Percentiles rank a stretch among this genome's conserved stretches.
phyloP scores from a whole-genome alignment of 176 grass and related monocot species.

The Triticum monococcum region DNA sequence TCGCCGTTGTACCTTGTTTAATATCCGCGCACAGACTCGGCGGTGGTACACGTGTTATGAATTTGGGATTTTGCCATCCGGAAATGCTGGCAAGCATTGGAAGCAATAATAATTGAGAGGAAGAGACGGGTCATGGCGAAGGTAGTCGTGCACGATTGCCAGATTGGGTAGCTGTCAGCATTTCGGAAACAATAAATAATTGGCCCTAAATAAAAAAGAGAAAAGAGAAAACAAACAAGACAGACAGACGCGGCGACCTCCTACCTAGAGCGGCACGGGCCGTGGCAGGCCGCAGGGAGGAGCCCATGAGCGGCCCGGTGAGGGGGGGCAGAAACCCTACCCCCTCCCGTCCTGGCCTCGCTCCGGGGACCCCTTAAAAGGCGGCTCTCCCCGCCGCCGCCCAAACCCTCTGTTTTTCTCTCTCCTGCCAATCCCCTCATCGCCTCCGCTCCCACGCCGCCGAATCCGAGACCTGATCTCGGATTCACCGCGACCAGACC shows the following conservation, averaged over 20 bases:
- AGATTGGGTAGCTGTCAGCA: not conserved
- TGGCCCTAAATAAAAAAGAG: no score
- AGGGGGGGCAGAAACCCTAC: slow-evolving; percentile 38
- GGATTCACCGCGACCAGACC: slow-evolving; percentile 28
- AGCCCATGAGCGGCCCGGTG: not conserved
- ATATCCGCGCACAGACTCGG: no score
- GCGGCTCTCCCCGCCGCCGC: slow-evolving; percentile 43
- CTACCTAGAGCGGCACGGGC: not conserved
- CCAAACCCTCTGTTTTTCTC: slow-evolving; percentile 53
- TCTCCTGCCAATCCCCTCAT: slow-evolving; percentile 39
- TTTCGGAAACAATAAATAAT: not conserved
- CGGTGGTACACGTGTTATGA: not conserved
- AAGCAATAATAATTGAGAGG: not conserved
- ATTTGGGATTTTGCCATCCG: not conserved
- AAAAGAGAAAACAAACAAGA: not conserved
- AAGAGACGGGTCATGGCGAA: not conserved
- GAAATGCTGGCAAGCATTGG: not conserved
- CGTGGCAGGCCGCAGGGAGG: not conserved
- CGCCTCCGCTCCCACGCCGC: slow-evolving; percentile 22
- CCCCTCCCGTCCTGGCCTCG: not conserved
- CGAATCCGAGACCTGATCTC: slow-evolving; percentile 55
- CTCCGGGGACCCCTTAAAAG: slow-evolving; percentile 37
- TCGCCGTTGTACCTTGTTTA: not conserved
- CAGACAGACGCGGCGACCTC: no score
- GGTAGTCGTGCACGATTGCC: not conserved